Evolutionary conservation across 768 basidiomycete genomes (phyloP), one percentile per base, ranked within the genome.

Genomic region (Lepiota brunneoincarnata): DNA sequence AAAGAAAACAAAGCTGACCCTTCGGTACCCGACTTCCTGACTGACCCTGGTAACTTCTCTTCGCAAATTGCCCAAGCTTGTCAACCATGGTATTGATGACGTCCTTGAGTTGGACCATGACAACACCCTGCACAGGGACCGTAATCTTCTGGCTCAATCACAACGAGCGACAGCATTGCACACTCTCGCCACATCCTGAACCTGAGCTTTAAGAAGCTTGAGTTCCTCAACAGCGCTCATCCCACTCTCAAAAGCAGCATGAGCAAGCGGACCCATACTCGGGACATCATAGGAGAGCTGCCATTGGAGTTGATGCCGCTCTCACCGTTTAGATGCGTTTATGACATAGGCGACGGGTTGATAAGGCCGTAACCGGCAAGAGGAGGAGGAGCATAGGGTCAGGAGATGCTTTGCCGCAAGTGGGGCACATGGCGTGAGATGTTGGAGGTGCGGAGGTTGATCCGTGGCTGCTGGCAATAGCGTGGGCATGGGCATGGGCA

Each of bases 41-140:
- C 80, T 81, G 54, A 91, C 89, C 55, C 93, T 82, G 55, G 92
- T 93, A 35, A 94, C 92, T 67, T 94, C 92, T 65, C n/a, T 87
- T 86, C 34, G 95, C 93, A 69, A 98, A 96, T 63, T 89, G 87
- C 53, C 88, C 84, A 24, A 98, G 76, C 56, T 79, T 79, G 60
- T 79, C 77, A n/a, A 62, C 59, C 82, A 84, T 84, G 3, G 75
- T 76, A 54, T 87, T 87, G 67, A 87, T 84, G 55, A 82, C 81
- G 55, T 83, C 86, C 68, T 89, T 89, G 58, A 89, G 76, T 65
- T 89, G 85, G 1, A 82, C 78, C 87, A 89, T 87, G 36, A 86
- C 83, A 31, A 79, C 78, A 54, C 86, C 86, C 59, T 89, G 82
- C 3, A 87, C 87, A 12, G 80, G 80, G 6, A 87, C 86, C 11